A percentile compares a stretch with the other conserved stretches of the same genome.
These are phyloP conservation scores for Nicotiana noctiflora DNA, from an alignment of 257 asterid genomes.

Conservation along the genomic window DNA sequence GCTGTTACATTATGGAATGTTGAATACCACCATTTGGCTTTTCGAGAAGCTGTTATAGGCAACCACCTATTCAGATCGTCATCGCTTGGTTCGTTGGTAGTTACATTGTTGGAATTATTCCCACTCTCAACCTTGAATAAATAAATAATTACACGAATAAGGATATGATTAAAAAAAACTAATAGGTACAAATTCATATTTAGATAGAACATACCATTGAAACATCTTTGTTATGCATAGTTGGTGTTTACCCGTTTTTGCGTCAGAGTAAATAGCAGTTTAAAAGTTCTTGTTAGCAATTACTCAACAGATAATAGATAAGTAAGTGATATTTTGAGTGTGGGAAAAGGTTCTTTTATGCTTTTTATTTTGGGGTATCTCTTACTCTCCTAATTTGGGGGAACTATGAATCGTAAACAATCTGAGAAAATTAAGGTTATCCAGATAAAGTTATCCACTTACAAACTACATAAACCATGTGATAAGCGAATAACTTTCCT, in stretches of 20 bases:
- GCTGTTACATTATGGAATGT: conserved; percentile 35
- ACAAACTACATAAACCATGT: not conserved
- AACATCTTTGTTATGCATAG: not conserved
- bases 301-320: not conserved
- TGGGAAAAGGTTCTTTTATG: not conserved
- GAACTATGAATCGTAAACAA: not conserved
- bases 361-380: not conserved
- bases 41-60: conserved; percentile 34
- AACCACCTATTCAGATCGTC: conserved; percentile 24
- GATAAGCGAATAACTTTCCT: not conserved
- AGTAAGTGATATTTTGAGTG: not conserved
- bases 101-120: not conserved
- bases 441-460: not conserved
- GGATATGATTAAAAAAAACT: not conserved
- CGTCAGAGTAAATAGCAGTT: not conserved
- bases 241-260: too few species aligned
- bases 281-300: not conserved
- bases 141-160: too few species aligned
- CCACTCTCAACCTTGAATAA: not conserved
- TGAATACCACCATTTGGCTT: conserved; percentile 36
- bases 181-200: not conserved
- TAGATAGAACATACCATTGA: not conserved
- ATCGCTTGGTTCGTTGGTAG: not conserved
- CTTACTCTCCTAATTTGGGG: not conserved
- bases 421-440: not conserved